phyloP scores from a whole-genome alignment of 2,329 filamentous ascomycete genomes.

The Aspergillus costaricaensis region DNA sequence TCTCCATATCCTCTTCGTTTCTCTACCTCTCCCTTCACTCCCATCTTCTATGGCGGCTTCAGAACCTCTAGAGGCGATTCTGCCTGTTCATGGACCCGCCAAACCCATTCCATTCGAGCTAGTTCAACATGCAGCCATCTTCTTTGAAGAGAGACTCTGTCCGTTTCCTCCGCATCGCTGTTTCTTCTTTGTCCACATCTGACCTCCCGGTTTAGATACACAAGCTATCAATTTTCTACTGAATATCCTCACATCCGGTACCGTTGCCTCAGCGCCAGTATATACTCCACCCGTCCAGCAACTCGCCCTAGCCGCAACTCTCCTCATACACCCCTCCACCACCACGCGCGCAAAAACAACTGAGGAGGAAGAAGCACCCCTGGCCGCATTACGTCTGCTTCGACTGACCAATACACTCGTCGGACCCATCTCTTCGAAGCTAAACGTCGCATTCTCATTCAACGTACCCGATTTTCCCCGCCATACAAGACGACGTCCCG shows the following conservation, averaged over 20 bases:
- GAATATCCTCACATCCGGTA: slow-evolving; percentile 37
- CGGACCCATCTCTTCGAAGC: slow-evolving; percentile 69
- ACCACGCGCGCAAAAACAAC: slow-evolving; percentile 70
- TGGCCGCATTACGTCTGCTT: slow-evolving; percentile 70
- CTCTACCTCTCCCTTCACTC: slow-evolving; percentile 1
- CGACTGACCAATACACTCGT: slow-evolving; percentile 65
- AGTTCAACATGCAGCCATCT: slow-evolving; percentile 67
- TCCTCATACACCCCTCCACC: slow-evolving; percentile 77
- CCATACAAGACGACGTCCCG: slow-evolving; percentile 30
- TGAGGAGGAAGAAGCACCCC: slow-evolving; percentile 64
- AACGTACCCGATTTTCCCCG: slow-evolving; percentile 40
- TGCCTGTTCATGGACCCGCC: slow-evolving; percentile 54
- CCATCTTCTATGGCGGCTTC: slow-evolving; percentile 21
- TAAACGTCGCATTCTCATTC: slow-evolving; percentile 74
- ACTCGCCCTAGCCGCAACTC: slow-evolving; percentile 73
- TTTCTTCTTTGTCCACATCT: slow-evolving; percentile 6
- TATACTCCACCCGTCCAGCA: slow-evolving; percentile 71
- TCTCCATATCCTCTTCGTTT: background rate
- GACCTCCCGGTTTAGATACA: slow-evolving; percentile 44
- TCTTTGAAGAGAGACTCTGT: slow-evolving; percentile 75
- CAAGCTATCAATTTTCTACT: slow-evolving; percentile 66
- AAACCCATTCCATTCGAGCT: slow-evolving; percentile 64
- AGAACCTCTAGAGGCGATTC: slow-evolving; percentile 16
- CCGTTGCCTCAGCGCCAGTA: slow-evolving; percentile 49
- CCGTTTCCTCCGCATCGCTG: slow-evolving; percentile 29